phyloP scores from a whole-genome alignment of 371 early-diverging fungal genomes.

The Apophysomyces elegans region DNA sequence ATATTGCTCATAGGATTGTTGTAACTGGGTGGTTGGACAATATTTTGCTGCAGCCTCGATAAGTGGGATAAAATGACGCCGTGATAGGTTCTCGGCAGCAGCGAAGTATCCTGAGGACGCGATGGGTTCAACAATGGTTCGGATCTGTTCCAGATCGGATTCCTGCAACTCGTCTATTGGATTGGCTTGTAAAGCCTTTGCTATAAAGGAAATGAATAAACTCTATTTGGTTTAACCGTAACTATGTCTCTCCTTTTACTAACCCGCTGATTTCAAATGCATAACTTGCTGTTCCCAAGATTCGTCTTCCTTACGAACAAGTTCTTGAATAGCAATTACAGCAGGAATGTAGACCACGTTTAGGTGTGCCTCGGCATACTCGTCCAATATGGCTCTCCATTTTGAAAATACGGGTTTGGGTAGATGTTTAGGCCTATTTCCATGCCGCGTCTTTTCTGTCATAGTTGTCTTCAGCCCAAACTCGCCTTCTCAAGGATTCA shows the following conservation, averaged over 20 bases:
- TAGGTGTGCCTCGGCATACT: conserved; percentile 1
- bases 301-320: conserved; percentile 23
- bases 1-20: conserved; percentile 26
- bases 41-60: conserved; percentile 35
- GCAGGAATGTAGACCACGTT: conserved; percentile 20
- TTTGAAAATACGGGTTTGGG: conserved; percentile 32
- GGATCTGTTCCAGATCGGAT: conserved; percentile 26
- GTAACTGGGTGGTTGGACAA: conserved; percentile 11
- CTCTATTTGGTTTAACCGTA: too few relatives aligned
- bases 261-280: conserved; percentile 40
- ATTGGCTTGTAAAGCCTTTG: neutral
- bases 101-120: conserved; percentile 47
- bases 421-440: conserved; percentile 35
- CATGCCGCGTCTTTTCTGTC: conserved; percentile 32
- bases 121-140: conserved; percentile 37
- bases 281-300: conserved; percentile 40
- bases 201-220: neutral
- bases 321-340: conserved; percentile 22
- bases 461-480: neutral
- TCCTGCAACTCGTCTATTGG: neutral
- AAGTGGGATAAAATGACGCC: conserved; percentile 50
- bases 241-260: neutral
- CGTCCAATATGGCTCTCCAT: conserved; percentile 28
- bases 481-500: too few relatives aligned
- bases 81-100: conserved; percentile 44